Conservation (phyloP, 768 basidiomycete species). For the Plicaturopsis crispa region DNA sequence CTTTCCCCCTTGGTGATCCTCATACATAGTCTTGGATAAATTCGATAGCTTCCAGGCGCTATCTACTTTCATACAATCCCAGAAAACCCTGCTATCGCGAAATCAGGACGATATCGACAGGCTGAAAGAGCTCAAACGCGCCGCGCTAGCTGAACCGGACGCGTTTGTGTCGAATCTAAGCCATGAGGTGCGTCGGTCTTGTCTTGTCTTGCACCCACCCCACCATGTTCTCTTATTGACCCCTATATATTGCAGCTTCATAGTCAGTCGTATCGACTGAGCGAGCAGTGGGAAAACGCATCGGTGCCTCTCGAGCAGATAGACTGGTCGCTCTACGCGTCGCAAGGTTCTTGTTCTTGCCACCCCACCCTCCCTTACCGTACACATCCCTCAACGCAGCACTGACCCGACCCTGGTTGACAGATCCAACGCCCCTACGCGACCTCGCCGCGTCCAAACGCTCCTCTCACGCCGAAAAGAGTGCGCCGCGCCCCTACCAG, state of each 20-base stretch:
- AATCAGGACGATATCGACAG: conserved; percentile 36
- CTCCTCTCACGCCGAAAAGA: conserved; percentile 25
- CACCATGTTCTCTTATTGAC: conserved; percentile 8
- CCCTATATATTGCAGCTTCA: conserved; percentile 19
- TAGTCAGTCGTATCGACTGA: neutral
- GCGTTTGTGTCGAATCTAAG: conserved; percentile 22
- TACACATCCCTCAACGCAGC: conserved; percentile 1
- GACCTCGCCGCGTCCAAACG: conserved; percentile 33
- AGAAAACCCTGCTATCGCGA: conserved; percentile 32
- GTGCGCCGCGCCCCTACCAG: conserved; percentile 26
- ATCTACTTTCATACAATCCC: conserved; percentile 35
- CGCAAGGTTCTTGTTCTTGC: neutral
- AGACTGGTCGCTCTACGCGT: conserved; percentile 1
- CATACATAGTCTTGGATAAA: too few species aligned
- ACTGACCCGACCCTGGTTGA: neutral
- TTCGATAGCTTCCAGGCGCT: too few species aligned
- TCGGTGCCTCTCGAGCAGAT: neutral
- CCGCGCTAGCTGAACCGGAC: conserved; percentile 27
- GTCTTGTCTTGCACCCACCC: conserved; percentile 3
- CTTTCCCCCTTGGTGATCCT: too few species aligned
- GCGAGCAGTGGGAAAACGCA: neutral
- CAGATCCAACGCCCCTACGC: neutral
- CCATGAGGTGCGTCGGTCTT: conserved; percentile 22
- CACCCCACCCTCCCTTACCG: neutral
- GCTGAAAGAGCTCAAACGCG: conserved; percentile 28